phyloP scores from a whole-genome alignment of 2,329 filamentous ascomycete species.

The Dactylellina parvicollis region DNA sequence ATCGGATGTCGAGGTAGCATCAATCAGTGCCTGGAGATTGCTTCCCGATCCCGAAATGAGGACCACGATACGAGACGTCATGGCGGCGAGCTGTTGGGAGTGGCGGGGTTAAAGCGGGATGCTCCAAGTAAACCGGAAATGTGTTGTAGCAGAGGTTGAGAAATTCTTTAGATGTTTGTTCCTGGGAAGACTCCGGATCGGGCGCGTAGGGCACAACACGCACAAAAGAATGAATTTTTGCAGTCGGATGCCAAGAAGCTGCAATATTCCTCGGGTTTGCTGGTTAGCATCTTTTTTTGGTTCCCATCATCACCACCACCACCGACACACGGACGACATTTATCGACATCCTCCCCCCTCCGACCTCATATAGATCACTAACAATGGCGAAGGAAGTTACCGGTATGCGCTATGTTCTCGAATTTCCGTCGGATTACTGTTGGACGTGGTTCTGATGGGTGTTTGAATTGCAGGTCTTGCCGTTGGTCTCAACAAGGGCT shows the following conservation, averaged over 20 bases:
- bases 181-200: slow-evolving; percentile 1
- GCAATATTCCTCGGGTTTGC: slow-evolving; percentile 46
- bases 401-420: slow-evolving; percentile 27
- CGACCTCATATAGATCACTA: slow-evolving; percentile 30
- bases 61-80: slow-evolving; percentile 68
- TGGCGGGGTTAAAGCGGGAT: slow-evolving; percentile 27
- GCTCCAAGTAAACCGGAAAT: slow-evolving; percentile 15
- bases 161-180: slow-evolving; percentile 52
- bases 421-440: background rate
- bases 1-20: slow-evolving; percentile 64
- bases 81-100: slow-evolving; percentile 10
- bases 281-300: slow-evolving; percentile 13
- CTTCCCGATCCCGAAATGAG: slow-evolving; percentile 79
- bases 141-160: slow-evolving; percentile 30
- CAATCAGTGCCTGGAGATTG: slow-evolving; percentile 81
- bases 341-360: slow-evolving; percentile 10
- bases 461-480: slow-evolving; percentile 56
- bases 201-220: slow-evolving; percentile 49
- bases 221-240: slow-evolving; percentile 50
- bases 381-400: slow-evolving; percentile 40
- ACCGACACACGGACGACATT: slow-evolving; percentile 27
- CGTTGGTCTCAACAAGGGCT: slow-evolving; percentile 59
- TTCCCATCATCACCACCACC: slow-evolving; percentile 44
- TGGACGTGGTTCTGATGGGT: slow-evolving; percentile 37
- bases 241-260: slow-evolving; percentile 34